Percentiles rank a stretch among this genome's conserved stretches.
These are phyloP conservation scores for Rhizopogon parksii DNA, from an alignment of 1,284 basidiomycete genomes.

Conservation along the genomic window DNA sequence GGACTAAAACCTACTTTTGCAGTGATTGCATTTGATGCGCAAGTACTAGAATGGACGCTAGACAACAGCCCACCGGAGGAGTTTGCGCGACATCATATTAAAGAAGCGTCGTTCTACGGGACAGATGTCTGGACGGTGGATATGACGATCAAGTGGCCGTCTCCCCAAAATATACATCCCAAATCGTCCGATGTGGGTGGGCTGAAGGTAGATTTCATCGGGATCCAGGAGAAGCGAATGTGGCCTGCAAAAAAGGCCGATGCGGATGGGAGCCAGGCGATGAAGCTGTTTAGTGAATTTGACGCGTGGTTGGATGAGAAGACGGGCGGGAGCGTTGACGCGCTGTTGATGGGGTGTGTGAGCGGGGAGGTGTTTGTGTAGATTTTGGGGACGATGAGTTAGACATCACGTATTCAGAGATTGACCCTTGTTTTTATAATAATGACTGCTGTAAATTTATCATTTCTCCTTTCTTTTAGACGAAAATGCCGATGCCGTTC, in stretches of 20 bases:
- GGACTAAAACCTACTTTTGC: constrained; percentile 5
- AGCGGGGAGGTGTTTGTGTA: constrained; percentile 46
- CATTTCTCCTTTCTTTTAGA: too few species aligned
- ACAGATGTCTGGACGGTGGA: constrained; percentile 67
- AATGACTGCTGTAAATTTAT: too few species aligned
- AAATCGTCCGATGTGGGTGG: constrained; percentile 11
- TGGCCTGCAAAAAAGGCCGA: constrained; percentile 68
- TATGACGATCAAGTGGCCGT: constrained; percentile 57
- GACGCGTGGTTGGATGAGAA: constrained; percentile 60
- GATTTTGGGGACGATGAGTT: background rate
- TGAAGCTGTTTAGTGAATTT: constrained; percentile 59
- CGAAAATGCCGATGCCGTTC: too few species aligned
- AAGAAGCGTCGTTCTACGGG: constrained; percentile 81
- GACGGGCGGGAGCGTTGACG: constrained; percentile 57
- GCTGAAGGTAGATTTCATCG: constrained; percentile 59
- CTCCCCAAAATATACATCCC: constrained; percentile 14
- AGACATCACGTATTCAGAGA: background rate
- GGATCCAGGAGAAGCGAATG: constrained; percentile 69
- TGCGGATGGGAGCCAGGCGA: constrained; percentile 47
- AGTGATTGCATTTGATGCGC: constrained; percentile 90
- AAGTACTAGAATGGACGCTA: constrained; percentile 83
- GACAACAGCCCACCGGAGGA: constrained; percentile 70
- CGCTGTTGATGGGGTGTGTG: constrained; percentile 60
- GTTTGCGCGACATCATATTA: constrained; percentile 83
- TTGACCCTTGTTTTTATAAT: too few species aligned